Base-by-base conservation (phyloP, 2,329 filamentous ascomycete genomes). In the Bipolaris bicolor region DNA sequence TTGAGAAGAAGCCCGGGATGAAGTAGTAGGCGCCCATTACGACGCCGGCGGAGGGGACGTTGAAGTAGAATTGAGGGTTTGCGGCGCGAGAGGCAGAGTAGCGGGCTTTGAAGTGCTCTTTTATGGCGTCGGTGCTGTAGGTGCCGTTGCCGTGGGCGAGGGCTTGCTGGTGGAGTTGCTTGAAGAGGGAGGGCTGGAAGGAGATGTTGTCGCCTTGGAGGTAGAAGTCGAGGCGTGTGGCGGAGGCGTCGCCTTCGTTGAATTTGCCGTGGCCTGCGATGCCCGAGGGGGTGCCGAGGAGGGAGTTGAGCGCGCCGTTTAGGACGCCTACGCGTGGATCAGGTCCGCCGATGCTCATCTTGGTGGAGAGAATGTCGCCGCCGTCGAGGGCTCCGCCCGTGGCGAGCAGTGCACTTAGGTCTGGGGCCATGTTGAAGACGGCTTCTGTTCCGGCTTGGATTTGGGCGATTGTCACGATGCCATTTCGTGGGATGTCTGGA, bases 391-490 rank as follows among this genome's bases (percentile, higher is more conserved):
- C 64, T 20, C 63, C 63, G 15, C 62, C 52, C 7, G 46, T 40
- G 2, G 66, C 55, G 15, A 68, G 55, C 11, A 69, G 58, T n/a
- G 62, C 60, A 11, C 65, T 62, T 29, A 80, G 71, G 48, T 78
- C 76, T 15, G 69, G 44, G 7, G 68, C 74, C 75, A 79, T 77
- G 61, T 77, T 76, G 68, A 76, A 77, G 11, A 75, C 66, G 34
- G 66, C 61, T 44, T 65, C 51, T 1, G 70, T 73, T 5, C 72
- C 72, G 11, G 73, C 62, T 49, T 75, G 52, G 36, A 76, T 69
- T 34, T 77, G 67, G 6, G 66, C 64, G 7, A 72, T 67, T 44
- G 69, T 77, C 49, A 76, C 73, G 20, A 74, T 67, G 15, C 79
- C 78, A 40, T 76, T 66, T 44, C 74, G 76, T 7, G 77, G 77